Evolutionary conservation across 169 alveolate genomes (phyloP), one percentile per base, ranked within the genome.

Genomic region (Plasmodium ovale): DNA sequence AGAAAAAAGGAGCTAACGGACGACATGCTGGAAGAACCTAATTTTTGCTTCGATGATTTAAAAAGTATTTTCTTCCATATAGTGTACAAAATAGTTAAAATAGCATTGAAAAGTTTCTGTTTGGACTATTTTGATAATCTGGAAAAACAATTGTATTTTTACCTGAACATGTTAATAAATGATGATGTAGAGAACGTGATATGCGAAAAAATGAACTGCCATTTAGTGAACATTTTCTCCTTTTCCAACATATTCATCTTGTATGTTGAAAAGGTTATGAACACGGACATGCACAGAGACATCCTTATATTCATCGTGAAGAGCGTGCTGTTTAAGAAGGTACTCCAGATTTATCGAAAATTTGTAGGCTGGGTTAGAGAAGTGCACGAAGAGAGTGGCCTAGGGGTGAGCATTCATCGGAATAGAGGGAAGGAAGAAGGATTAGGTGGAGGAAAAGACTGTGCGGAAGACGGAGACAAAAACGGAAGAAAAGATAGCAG

Each of bases 171-270:
- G 37, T 69, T 85, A 69, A 42, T 56, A 68, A 69, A 85, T 85
- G 25, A 27, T 69, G 73, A 85, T 54, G 37, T 85, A 59, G 42
- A 69, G 27, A 68, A 85, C 54, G 59, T 85, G 39, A 10, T 42
- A 56, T 85, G 91, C 33, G 91, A 85, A 39, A 69, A 49, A 58
- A 42, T 85, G 58, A 85, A 85, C 21, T 58, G 91, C 33, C 87
- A 85, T 51, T 85, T 85, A 49, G 35, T 85, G n/a, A 85, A 85
- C 33, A 68, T 85, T 39, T 85, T 85, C 31, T 29, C 56, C 37
- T 85, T 85, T 56, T 85, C 91, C 10, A 85, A 69, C 47, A 47
- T 85, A 19, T 85, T 68, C 14, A 68, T 85, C 27, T 29, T 69
- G 33, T 85, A 85, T 31, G 51, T 85, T 42, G 91, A 85, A 69